A percentile compares a stretch with the other conserved stretches of the same genome.
phyloP scores from a whole-genome alignment of 768 basidiomycete genomes.

The Clitopilus hobsonii region DNA sequence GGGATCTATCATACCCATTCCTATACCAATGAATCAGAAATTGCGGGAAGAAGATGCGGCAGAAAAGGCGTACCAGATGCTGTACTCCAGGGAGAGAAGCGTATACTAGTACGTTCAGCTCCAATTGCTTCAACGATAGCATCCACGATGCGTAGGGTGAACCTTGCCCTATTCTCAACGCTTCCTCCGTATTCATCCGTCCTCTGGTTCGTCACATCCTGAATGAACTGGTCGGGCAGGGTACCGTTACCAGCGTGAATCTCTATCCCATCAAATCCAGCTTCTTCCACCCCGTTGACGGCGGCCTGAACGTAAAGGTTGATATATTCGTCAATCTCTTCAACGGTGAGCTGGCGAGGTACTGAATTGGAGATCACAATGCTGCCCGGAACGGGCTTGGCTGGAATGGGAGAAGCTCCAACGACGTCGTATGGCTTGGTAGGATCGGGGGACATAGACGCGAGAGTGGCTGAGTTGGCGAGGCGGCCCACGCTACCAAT shows the following conservation, averaged over 20 bases:
- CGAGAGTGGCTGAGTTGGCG: conserved; percentile 27
- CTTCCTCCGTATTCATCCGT: conserved; percentile 68
- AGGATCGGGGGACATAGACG: conserved; percentile 25
- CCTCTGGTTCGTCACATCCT: conserved; percentile 50
- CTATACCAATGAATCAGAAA: conserved; percentile 22
- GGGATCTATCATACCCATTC: conserved; percentile 53
- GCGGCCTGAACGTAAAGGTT: conserved; percentile 51
- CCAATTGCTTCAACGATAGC: conserved; percentile 51
- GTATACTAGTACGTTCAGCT: conserved; percentile 44
- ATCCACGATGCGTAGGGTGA: conserved; percentile 49
- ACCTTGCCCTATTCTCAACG: conserved; percentile 54
- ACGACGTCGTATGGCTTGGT: conserved; percentile 21
- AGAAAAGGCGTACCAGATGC: conserved; percentile 26
- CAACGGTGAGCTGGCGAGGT: conserved; percentile 38
- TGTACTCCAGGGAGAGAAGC: conserved; percentile 52
- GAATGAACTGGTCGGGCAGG: conserved; percentile 58
- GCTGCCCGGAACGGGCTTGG: conserved; percentile 10
- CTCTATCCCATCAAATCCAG: conserved; percentile 67
- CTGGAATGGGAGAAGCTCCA: conserved; percentile 24
- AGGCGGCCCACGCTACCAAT: conserved; percentile 53
- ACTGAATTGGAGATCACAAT: neutral
- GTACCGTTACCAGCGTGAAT: conserved; percentile 44
- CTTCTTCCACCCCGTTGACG: conserved; percentile 44
- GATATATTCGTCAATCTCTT: conserved; percentile 47
- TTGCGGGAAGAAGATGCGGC: conserved; percentile 9